Evolutionary conservation across 2,329 filamentous ascomycete species (phyloP), one percentile per base, ranked within the genome.

Genomic region (Juglanconis sp.): DNA sequence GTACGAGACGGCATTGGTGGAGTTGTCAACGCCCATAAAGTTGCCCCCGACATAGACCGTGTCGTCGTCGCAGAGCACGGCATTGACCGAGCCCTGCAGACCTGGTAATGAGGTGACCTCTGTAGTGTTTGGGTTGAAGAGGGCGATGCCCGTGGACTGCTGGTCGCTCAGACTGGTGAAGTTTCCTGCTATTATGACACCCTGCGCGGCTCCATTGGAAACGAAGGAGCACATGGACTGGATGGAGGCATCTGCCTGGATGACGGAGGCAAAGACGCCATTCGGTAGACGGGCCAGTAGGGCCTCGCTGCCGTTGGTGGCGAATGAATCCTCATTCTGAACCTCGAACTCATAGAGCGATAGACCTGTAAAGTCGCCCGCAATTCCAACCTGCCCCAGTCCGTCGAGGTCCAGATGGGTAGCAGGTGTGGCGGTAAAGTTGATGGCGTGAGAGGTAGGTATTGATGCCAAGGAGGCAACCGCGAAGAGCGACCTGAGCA

Each of bases 1-100:
- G 92, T 92, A 98, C 11, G 90, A 85, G 67, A 97, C 88, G 5
- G 94, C 96, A 72, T 99, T 98, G 32, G 89, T 91, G 6, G 92
- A 95, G 31, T 63, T 63, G 70, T 95, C 91, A 42, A 79, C 83
- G 47, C 87, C 87, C 59, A 84, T 87, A 72, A 99, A 97, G 63
- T 86, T 88, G 34, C 95, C 95, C 61, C 95, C 96, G 49, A 98
- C 87, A 70, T 96, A 99, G 17, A 98, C 91, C 24, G 85, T 85
- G 31, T 86, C 81, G 65, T 87, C 74, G 71, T 99, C 95, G 75
- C 96, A 99, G 60, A 91, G 82, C 48, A 99, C 76, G 48, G 91
- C 85, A 60, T 88, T 89, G 59, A 98, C 92, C 63, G 90, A 87
- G 42, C 95, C 96, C 56, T 87, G 86, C 24, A 99, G 79, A 50